A percentile compares a stretch with the other conserved stretches of the same genome.
Evolutionary conservation across 139 green algal genomes (phyloP).

Genomic region (Protoeuglena noctilucae): DNA sequence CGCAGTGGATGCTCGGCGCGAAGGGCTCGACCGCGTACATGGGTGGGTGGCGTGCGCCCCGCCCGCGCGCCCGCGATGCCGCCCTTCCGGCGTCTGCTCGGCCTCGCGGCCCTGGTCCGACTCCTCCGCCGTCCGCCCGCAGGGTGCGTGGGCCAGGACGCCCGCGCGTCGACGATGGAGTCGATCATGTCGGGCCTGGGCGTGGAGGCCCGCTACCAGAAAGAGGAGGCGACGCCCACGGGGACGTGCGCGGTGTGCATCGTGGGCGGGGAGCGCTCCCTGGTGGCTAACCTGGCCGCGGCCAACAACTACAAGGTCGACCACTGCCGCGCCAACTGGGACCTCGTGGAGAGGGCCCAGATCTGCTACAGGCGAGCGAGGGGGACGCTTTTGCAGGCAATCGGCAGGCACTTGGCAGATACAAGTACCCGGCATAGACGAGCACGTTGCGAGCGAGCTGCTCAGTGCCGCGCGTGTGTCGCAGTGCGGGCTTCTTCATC

Average conservation of each 20-base stretch:
- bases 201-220: slow-evolving; percentile 66
- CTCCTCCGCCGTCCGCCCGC: background rate
- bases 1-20: slow-evolving; percentile 91
- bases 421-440: no score
- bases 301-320: slow-evolving; percentile 97
- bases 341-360: slow-evolving; percentile 62
- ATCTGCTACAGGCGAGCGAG: slow-evolving; percentile 91
- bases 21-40: slow-evolving; percentile 76
- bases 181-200: background rate
- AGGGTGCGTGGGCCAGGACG: background rate
- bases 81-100: no score
- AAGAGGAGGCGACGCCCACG: slow-evolving; percentile 66
- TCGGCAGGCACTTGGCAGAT: no score
- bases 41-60: no score
- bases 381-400: no score
- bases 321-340: slow-evolving; percentile 63
- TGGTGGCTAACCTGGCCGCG: slow-evolving; percentile 89
- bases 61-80: no score
- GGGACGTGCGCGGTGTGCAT: slow-evolving; percentile 88
- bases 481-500: slow-evolving; percentile 97
- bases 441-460: no score
- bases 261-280: slow-evolving; percentile 68
- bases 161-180: background rate
- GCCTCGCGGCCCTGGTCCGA: background rate
- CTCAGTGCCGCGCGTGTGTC: no score